These are phyloP conservation scores for Hypomyces perniciosus DNA, from an alignment of 2,329 filamentous ascomycete species.

Conservation along the genomic window DNA sequence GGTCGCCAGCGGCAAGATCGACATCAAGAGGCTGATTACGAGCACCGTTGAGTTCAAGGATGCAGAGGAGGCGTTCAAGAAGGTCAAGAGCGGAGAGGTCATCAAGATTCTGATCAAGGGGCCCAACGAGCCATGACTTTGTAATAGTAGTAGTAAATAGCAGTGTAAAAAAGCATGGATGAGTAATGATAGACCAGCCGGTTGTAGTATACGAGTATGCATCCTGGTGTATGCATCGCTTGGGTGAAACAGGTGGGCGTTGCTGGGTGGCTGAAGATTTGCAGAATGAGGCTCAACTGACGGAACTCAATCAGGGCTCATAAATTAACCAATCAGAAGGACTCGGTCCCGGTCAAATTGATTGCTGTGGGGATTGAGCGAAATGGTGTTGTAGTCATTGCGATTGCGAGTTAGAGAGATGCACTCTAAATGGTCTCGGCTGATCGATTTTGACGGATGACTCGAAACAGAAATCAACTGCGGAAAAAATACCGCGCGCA, in stretches of 20 bases:
- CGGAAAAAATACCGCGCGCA: neutral
- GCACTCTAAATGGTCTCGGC: no score
- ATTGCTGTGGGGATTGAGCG: no score
- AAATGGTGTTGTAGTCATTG: no score
- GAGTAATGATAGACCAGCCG: neutral
- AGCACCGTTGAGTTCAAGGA: slow-evolving; percentile 70
- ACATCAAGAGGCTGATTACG: slow-evolving; percentile 78
- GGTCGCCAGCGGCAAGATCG: slow-evolving; percentile 64
- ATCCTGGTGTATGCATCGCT: neutral
- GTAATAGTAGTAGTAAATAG: neutral
- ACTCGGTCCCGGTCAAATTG: no score
- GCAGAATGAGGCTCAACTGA: neutral
- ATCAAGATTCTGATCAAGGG: slow-evolving; percentile 65
- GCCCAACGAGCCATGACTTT: slow-evolving; percentile 48
- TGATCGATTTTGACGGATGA: no score
- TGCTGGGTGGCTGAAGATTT: neutral
- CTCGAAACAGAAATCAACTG: neutral
- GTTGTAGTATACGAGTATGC: neutral
- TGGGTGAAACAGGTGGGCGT: no score
- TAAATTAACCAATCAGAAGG: neutral
- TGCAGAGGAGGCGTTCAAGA: slow-evolving; percentile 79
- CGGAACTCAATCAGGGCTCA: neutral
- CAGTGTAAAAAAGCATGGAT: neutral
- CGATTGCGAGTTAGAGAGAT: no score
- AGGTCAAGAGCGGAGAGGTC: slow-evolving; percentile 76